Conservation (phyloP, 805 yeast genomes). For the Wickerhamomyces hampshirensis region DNA sequence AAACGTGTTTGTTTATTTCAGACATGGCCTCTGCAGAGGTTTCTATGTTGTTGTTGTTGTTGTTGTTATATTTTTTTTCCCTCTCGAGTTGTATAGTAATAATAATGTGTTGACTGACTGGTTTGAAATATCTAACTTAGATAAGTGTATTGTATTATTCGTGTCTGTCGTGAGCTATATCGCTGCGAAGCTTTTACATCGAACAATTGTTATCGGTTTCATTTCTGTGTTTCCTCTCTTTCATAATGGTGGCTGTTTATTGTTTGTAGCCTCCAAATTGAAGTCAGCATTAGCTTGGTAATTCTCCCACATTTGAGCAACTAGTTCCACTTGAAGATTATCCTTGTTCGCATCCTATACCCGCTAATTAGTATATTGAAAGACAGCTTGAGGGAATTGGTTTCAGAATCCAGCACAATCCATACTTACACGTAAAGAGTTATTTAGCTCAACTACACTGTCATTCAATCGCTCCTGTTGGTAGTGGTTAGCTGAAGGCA, state of each 20-base stretch:
- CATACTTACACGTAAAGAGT: slow-evolving; percentile 42
- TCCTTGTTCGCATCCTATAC: slow-evolving; percentile 48
- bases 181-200: too few relatives aligned
- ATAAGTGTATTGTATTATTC: too few relatives aligned
- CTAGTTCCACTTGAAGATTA: slow-evolving; percentile 64
- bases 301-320: slow-evolving; percentile 76
- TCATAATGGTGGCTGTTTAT: slow-evolving; percentile 48
- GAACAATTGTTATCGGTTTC: neutral
- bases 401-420: too few relatives aligned
- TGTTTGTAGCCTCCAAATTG: slow-evolving; percentile 62
- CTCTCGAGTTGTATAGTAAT: too few relatives aligned
- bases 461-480: slow-evolving; percentile 63
- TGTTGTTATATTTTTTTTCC: too few relatives aligned
- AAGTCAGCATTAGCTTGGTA: slow-evolving; percentile 67
- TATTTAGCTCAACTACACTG: slow-evolving; percentile 60
- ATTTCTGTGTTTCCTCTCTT: neutral
- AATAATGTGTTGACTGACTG: too few relatives aligned
- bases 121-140: too few relatives aligned
- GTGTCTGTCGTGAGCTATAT: too few relatives aligned
- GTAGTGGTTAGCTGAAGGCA: slow-evolving; percentile 2
- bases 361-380: slow-evolving; percentile 9
- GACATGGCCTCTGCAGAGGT: too few relatives aligned
- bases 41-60: too few relatives aligned
- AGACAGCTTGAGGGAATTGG: too few relatives aligned
- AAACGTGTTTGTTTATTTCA: too few relatives aligned